Evolutionary conservation across 2,329 filamentous ascomycete species (phyloP).

Genomic region (Colletotrichum neosansevieriae): DNA sequence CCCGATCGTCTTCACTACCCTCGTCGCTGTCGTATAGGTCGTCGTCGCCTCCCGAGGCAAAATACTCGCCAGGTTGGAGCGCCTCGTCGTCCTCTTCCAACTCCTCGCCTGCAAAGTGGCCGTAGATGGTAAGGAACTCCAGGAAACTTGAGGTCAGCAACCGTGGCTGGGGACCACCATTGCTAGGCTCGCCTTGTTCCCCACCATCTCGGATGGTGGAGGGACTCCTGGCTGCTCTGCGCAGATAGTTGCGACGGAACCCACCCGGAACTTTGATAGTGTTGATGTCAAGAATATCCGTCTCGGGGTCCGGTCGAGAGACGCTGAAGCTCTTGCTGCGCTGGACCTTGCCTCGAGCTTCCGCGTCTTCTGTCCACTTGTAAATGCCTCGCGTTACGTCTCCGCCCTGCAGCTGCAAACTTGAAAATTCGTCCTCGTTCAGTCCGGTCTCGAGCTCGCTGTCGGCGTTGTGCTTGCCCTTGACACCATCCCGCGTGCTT

Average conservation of each 20-base stretch:
- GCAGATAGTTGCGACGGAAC: slow-evolving; percentile 90
- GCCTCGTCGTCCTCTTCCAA: slow-evolving; percentile 96
- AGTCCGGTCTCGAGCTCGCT: slow-evolving; percentile 50
- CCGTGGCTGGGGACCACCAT: slow-evolving; percentile 61
- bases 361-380: slow-evolving; percentile 92
- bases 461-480: slow-evolving; percentile 66
- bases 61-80: slow-evolving; percentile 89
- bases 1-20: slow-evolving; percentile 73
- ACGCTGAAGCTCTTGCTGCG: slow-evolving; percentile 91
- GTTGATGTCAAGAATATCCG: slow-evolving; percentile 85
- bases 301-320: slow-evolving; percentile 81
- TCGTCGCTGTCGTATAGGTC: slow-evolving; percentile 58
- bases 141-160: slow-evolving; percentile 93
- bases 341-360: slow-evolving; percentile 75
- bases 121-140: slow-evolving; percentile 94
- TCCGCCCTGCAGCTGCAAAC: slow-evolving; percentile 90
- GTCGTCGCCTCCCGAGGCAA: slow-evolving; percentile 80
- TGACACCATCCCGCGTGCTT: slow-evolving; percentile 56
- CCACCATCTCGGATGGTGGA: slow-evolving; percentile 55
- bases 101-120: slow-evolving; percentile 97
- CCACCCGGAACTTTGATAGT: slow-evolving; percentile 94
- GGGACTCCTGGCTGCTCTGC: slow-evolving; percentile 78
- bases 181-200: slow-evolving; percentile 51
- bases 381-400: slow-evolving; percentile 97
- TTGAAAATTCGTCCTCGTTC: slow-evolving; percentile 89